Base-by-base conservation (phyloP, 2,329 filamentous ascomycete genomes). In the Sarocladiaceae sp. region DNA sequence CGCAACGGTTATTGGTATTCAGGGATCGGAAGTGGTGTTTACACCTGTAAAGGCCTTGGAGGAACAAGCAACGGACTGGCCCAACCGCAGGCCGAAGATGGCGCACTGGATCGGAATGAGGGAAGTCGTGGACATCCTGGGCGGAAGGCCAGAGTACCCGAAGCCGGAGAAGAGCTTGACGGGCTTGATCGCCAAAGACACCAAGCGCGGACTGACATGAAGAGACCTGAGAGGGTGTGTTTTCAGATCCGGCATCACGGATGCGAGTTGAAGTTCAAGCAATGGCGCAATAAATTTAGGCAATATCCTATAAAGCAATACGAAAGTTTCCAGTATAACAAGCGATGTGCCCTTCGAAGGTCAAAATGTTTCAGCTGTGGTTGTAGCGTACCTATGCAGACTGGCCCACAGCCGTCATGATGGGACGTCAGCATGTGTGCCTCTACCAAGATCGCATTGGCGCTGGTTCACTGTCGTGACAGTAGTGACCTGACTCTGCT, bases 11-110 rank as follows among this genome's bases (percentile, higher is more conserved):
- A 97, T 99, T 63, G 94, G 94, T 23, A 93, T 99, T 66, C 86
- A 90, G 71, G 92, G 92, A 20, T 91, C 91, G 1, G 84, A 87
- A 62, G 88, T 99, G 10, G 83, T 92, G n/a, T 96, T 97, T 68
- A 87, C 83, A 8, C 78, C 87, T 0, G 89, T 97, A 81, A 80
- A 85, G 62, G 79, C 82, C 39, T 79, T 97, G 8, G 94, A 97
- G 74, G 82, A 83, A 59, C 81, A 83, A 22, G 88, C 92, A 63
- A 97, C 94, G 3, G 93, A 99, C 73, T 99, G 94, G 94, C 82
- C 84, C 58, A 91, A 95, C 68, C 79, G 94, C 49, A 79, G 94
- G 49, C 93, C 94, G 44, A 89, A 84, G 71, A 72, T 83, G 52
- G 89, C 94, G 59, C 92, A 90, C 75, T 99, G 94, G 94, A 75